Evolutionary conservation across 2,329 filamentous ascomycete genomes (phyloP), one percentile per base, ranked within the genome.

Genomic region (Triangularia verruculosa): DNA sequence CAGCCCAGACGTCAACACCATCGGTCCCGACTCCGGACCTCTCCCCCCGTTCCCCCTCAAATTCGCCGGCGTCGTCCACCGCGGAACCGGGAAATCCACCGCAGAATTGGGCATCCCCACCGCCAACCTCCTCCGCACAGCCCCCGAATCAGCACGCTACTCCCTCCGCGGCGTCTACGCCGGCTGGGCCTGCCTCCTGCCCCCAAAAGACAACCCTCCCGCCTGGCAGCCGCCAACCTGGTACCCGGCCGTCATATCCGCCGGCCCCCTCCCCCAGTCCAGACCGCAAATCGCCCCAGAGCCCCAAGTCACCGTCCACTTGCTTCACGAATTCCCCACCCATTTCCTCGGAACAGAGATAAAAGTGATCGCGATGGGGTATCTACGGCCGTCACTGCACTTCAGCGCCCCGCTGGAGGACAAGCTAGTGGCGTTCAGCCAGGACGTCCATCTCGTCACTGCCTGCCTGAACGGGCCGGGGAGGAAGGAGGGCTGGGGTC

Each of bases 141-240:
- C 59, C 39, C 77, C 84, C 0, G 81, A 83, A 25, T 78, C 83
- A 32, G 72, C 89, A 47, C 76, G 79, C 22, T 75, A 83, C 66
- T 80, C 83, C 2, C 78, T 90, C 57, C 75, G 78, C 12, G 89
- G 88, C 0, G 80, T 88, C 6, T 91, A 88, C 69, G 86, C 88
- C 43, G 87, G 86, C 2, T 91, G 88, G 88, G 83, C 82, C 8
- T 27, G 30, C 15, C 8, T 59, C 75, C 22, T 71, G 69, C 0
- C 66, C 71, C 39, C 39, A 2, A 75, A 77, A 1, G 74, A 78
- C 2, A 72, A 72, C 3, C 58, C 78, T 1, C 73, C 78, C 0
- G 64, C 30, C 22, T 15, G 43, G 22, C 51, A 25, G 6, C 51
- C 22, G 2, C 51, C 73, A 3, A 77, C 80, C 30, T 91, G 88